These are phyloP conservation scores for Pseudonitzschia pungens DNA, from an alignment of 108 stramenopile genomes.

Conservation along the genomic window DNA sequence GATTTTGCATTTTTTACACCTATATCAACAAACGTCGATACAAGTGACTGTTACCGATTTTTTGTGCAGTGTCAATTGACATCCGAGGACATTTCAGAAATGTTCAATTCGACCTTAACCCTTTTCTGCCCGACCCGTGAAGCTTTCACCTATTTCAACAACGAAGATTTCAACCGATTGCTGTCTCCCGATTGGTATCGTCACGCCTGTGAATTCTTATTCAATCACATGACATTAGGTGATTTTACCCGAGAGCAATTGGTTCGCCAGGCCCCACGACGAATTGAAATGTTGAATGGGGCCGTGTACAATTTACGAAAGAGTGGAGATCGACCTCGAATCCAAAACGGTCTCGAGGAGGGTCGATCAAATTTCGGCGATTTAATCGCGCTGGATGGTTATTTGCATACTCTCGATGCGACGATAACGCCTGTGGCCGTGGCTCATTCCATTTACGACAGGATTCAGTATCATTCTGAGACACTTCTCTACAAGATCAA, in stretches of 20 bases:
- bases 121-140: slow-evolving; percentile 36
- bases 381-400: slow-evolving; percentile 38
- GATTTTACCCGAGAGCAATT: slow-evolving; percentile 25
- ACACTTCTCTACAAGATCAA: slow-evolving; percentile 22
- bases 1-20: slow-evolving; percentile 37
- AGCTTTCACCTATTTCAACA: slow-evolving; percentile 39
- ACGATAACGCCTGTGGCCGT: slow-evolving; percentile 35
- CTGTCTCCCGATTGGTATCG: slow-evolving; percentile 36
- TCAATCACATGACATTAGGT: slow-evolving; percentile 28
- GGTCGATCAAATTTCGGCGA: slow-evolving; percentile 37
- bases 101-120: slow-evolving; percentile 28
- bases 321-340: slow-evolving; percentile 26
- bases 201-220: slow-evolving; percentile 37
- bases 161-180: slow-evolving; percentile 36
- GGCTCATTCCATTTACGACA: slow-evolving; percentile 32
- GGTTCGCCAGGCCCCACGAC: slow-evolving; percentile 19
- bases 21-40: slow-evolving; percentile 26
- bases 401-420: slow-evolving; percentile 35
- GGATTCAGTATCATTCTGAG: slow-evolving; percentile 14
- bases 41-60: slow-evolving; percentile 28
- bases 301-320: slow-evolving; percentile 25
- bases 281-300: slow-evolving; percentile 40
- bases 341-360: slow-evolving; percentile 32
- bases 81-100: slow-evolving; percentile 17
- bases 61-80: slow-evolving; percentile 19